Base-by-base conservation (phyloP, 73 alveolate genomes). In the Paramecium primaurelia region DNA sequence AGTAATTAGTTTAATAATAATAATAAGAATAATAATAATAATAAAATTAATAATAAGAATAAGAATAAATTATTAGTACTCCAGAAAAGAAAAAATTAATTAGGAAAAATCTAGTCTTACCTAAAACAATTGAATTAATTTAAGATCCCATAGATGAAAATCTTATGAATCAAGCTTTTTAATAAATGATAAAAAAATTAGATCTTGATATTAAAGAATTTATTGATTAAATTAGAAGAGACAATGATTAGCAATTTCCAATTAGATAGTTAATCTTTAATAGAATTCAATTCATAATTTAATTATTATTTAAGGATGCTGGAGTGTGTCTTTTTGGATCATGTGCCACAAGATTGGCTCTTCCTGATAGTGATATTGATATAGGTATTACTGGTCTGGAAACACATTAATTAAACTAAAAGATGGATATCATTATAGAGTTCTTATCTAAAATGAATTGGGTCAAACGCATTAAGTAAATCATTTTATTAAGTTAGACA, bases 371-470 rank as follows among this genome's bases (percentile, higher is more conserved):
- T 45, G 94, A 89, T 32, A 89, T 89, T 42, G 94, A 89, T 73
- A 25, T 89, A 14, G 94, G 94, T 6, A 89, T 89, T n/a, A 89
- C 94, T 69, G 94, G 94, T 22, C 49, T 89, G 77, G 94, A 89
- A 11, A 25, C 44, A 6, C 59, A 30, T 45, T 44, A 64, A 9
- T 59, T 59, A 40, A 69, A 42, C 77, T 20, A 73, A n/a, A 32
- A 47, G 42, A 77, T 89, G 80, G 58, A 38, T 45, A n/a, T 47
- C 5, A 38, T 89, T 12, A 83, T 60, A 22, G 77, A 89, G 40
- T 34, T 30, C 11, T 36, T 89, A 38, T 34, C 12, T 14, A 37
- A 71, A 73, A 59, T 71, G 86, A 89, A 47, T 22, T 89, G 94
- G 94, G 69, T 89, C 7, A 89, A 40, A n/a, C 38, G 71, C 7